A percentile compares a stretch with the other conserved stretches of the same genome.
phyloP scores from a whole-genome alignment of 164 flowering plant genomes.

The Warburgia ugandensis region DNA sequence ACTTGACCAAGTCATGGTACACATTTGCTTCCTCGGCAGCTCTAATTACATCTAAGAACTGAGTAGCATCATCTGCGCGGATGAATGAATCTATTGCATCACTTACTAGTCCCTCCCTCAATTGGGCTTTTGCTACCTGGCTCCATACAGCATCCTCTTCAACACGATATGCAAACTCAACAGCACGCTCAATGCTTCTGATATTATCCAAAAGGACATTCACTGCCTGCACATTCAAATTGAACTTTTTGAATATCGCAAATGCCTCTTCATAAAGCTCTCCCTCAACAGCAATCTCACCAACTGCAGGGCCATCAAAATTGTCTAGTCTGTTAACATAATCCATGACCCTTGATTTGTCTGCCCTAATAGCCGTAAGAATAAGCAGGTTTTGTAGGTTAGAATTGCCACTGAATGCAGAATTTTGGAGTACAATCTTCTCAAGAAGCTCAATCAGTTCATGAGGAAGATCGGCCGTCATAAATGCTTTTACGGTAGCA shows the following conservation, averaged over 20 bases:
- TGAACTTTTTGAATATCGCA: slow-evolving; percentile 97
- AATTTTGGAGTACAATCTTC: slow-evolving; percentile 97
- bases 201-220: slow-evolving; percentile 91
- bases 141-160: slow-evolving; percentile 99
- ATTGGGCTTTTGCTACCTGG: slow-evolving; percentile 98
- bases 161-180: slow-evolving; percentile 98
- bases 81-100: slow-evolving; percentile 99
- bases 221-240: slow-evolving; percentile 96
- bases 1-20: slow-evolving; percentile 91
- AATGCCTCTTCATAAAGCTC: slow-evolving; percentile 91
- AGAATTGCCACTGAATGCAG: slow-evolving; percentile 98
- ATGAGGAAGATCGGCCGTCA: slow-evolving; percentile 99
- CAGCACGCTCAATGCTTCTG: slow-evolving; percentile 85
- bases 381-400: slow-evolving; percentile 92
- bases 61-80: slow-evolving; percentile 95
- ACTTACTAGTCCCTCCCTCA: slow-evolving; percentile 86
- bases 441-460: slow-evolving; percentile 98
- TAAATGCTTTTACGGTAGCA: slow-evolving; percentile 98
- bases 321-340: slow-evolving; percentile 90
- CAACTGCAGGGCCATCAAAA: slow-evolving; percentile 99
- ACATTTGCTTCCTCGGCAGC: slow-evolving; percentile 86
- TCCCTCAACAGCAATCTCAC: slow-evolving; percentile 98
- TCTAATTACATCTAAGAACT: slow-evolving; percentile 83
- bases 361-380: slow-evolving; percentile 95
- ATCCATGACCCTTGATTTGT: slow-evolving; percentile 97